Evolutionary conservation across 805 yeast species (phyloP).

Genomic region (Huiozyma sinensis): DNA sequence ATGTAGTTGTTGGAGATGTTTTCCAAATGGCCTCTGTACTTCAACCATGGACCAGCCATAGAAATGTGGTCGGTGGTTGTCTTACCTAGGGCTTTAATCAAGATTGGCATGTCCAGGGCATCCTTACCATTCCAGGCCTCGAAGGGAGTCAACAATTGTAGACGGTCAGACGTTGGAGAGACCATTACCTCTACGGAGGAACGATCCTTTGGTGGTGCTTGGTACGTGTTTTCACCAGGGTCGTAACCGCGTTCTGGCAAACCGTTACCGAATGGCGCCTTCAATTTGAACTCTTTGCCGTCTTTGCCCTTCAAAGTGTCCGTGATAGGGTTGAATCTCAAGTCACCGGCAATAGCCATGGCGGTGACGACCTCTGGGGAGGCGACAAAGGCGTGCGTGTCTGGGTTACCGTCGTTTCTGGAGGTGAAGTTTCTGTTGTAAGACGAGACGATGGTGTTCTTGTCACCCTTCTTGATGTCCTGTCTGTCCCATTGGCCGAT

Average conservation of each 20-base stretch:
- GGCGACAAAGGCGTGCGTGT: slow-evolving; percentile 92
- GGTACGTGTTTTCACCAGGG: slow-evolving; percentile 89
- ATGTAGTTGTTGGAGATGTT: slow-evolving; percentile 97
- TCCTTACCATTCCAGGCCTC: slow-evolving; percentile 96
- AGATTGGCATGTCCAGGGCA: slow-evolving; percentile 77
- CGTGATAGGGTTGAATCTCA: slow-evolving; percentile 91
- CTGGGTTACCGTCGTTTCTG: slow-evolving; percentile 97
- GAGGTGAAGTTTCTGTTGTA: slow-evolving; percentile 98
- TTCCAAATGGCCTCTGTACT: slow-evolving; percentile 98
- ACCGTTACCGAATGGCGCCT: slow-evolving; percentile 84
- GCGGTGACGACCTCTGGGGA: slow-evolving; percentile 96
- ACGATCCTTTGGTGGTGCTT: slow-evolving; percentile 92
- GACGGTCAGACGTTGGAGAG: slow-evolving; percentile 88
- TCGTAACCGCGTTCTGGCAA: slow-evolving; percentile 86
- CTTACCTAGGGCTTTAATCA: slow-evolving; percentile 93
- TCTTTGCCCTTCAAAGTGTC: slow-evolving; percentile 79
- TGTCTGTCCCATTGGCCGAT: slow-evolving; percentile 98
- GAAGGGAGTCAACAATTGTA: slow-evolving; percentile 90
- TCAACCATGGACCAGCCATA: slow-evolving; percentile 99
- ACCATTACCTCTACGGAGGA: slow-evolving; percentile 61
- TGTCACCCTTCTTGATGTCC: slow-evolving; percentile 84
- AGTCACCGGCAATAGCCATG: slow-evolving; percentile 90
- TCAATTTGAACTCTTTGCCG: slow-evolving; percentile 82
- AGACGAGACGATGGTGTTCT: slow-evolving; percentile 93
- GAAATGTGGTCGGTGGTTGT: slow-evolving; percentile 99